Conservation (phyloP, 352 stramenopile genomes). For the Phytophthora tentaculata region DNA sequence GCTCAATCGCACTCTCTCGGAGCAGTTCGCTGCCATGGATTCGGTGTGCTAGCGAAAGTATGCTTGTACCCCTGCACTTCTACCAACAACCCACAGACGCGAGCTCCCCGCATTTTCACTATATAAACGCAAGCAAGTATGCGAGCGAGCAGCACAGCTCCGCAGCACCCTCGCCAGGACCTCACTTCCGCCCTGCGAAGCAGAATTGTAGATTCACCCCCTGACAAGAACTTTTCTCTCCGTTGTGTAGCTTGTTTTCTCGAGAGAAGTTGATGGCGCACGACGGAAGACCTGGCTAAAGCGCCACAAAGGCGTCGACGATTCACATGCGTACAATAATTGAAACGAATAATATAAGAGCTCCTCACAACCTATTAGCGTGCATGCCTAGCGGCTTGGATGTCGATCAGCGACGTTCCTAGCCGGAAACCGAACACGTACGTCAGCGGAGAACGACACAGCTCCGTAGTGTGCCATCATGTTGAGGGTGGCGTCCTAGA, state of each 20-base stretch:
- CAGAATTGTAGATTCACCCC: conserved; percentile 36
- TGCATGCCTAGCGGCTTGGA: not conserved
- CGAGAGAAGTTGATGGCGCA: conserved; percentile 31
- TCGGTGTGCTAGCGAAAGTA: conserved; percentile 65
- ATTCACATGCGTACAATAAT: conserved; percentile 42
- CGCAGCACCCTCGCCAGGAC: conserved; percentile 3
- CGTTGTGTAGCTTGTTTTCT: conserved; percentile 29
- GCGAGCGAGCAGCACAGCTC: not conserved
- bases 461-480: too few species aligned
- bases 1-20: conserved; percentile 76
- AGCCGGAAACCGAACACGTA: not conserved
- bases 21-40: conserved; percentile 79
- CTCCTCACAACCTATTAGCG: conserved; percentile 14
- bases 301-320: conserved; percentile 11
- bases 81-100: conserved; percentile 2
- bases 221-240: conserved; percentile 21
- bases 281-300: conserved; percentile 23
- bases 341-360: conserved; percentile 43
- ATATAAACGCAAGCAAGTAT: conserved; percentile 35
- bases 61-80: not conserved
- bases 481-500: too few species aligned
- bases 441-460: not conserved
- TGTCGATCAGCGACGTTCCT: not conserved
- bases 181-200: conserved; percentile 16
- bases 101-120: conserved; percentile 18